Base-by-base conservation (phyloP, 75 land plant genomes). In the Cryptomeria japonica region DNA sequence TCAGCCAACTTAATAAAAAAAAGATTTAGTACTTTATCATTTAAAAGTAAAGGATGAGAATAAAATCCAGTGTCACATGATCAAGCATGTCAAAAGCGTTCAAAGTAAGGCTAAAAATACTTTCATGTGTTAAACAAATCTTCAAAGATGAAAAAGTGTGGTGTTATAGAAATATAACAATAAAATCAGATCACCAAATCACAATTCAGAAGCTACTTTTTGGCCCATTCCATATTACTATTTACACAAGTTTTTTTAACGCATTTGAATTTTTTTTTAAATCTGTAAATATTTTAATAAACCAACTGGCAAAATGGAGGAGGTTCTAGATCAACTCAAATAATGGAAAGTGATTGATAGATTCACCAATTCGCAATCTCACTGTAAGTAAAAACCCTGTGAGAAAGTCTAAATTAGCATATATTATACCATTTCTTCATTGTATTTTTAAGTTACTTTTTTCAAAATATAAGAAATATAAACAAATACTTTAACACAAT, bases 61-160 rank as follows among this genome's bases (percentile, higher is more conserved):
- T 96, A 76, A 34, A 32, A 76, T 76, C 38, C 79, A 76, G 37
- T 76, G 37, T 76, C 37, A 36, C 37, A 76, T 15, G 16, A 76
- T 34, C 79, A 76, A 34, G 37, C 34, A 32, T 36, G 38, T 37
- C 79, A 36, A 76, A 76, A 34, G 4, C 79, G 14, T 14, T 36
- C 2, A 51, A 51, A 15, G 15, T 51, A 51, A 12, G 14, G 53
- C 53, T 51, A 51, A 51, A 94, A 95, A 79, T 51, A 51, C 53
- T 51, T 51, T 51, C 53, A 51, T 51, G 15, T 15, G 1, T 51
- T 12, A 11, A 51, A 51, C 14, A 51, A 51, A 51, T 51, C 53
- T 51, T 51, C 2, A 51, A 51, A 51, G 15, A 47, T 47, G 49
- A 47, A 47, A 47, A 47, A 47, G 0, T 47, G 49, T 47, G 49